Evolutionary conservation across 2,329 filamentous ascomycete genomes (phyloP).

Genomic region (Tolypocladium cylindrosporum): DNA sequence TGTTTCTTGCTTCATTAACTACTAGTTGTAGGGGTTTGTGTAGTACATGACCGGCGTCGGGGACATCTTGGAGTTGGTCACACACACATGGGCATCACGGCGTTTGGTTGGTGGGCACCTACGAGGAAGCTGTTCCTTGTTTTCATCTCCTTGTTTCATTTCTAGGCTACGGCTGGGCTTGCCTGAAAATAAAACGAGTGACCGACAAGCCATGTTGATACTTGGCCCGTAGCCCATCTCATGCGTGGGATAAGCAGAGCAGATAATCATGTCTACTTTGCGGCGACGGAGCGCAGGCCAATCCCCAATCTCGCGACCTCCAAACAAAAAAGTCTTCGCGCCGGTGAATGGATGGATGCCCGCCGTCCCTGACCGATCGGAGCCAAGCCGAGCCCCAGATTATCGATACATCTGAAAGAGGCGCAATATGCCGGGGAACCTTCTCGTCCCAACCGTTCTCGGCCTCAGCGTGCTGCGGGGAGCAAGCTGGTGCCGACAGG

Average conservation of each 20-base stretch:
- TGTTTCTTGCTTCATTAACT: not conserved
- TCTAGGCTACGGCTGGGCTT: conserved; percentile 24
- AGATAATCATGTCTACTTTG: conserved; percentile 1
- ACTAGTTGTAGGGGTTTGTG: not conserved
- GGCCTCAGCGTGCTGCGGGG: conserved; percentile 19
- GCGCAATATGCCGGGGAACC: conserved; percentile 15
- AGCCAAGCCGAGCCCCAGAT: conserved; percentile 20
- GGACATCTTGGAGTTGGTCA: not conserved
- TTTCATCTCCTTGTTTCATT: conserved; percentile 2
- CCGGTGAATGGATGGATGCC: conserved; percentile 19
- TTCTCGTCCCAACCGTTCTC: conserved; percentile 18
- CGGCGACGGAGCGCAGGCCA: conserved; percentile 3
- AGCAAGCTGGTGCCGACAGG: conserved; percentile 20
- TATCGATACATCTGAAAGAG: conserved; percentile 14
- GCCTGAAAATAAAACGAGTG: conserved; percentile 20
- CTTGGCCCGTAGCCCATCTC: conserved; percentile 20
- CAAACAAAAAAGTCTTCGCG: conserved; percentile 14
- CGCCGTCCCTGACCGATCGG: conserved; percentile 13
- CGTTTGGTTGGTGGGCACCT: not conserved
- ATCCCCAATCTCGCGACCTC: not conserved
- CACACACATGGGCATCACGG: not conserved
- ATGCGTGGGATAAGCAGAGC: conserved; percentile 10
- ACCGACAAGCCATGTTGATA: conserved; percentile 21
- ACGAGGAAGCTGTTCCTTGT: not conserved
- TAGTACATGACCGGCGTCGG: not conserved